Percentiles rank a stretch among this genome's conserved stretches.
These are phyloP conservation scores for Yamadazyma atlantica DNA, from an alignment of 1,139 yeast genomes.

Conservation along the genomic window DNA sequence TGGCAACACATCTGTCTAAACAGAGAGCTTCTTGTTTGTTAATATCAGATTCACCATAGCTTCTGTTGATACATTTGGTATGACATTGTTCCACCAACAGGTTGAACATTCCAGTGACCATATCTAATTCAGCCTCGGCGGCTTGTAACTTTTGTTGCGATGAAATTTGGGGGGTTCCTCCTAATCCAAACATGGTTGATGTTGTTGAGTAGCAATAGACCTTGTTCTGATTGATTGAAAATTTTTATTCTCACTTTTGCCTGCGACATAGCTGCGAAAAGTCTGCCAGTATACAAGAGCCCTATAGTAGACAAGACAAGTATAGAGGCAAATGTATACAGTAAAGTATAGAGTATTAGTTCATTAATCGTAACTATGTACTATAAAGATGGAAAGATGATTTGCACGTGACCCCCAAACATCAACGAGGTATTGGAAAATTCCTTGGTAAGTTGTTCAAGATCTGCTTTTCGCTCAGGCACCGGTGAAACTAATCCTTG, in stretches of 20 bases:
- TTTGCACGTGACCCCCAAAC: constrained; percentile 39
- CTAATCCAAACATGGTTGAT: constrained; percentile 68
- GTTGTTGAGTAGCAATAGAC: neutral
- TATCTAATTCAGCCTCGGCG: constrained; percentile 91
- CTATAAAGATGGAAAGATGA: constrained; percentile 33
- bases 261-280: neutral
- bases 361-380: no score
- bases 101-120: constrained; percentile 98
- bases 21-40: constrained; percentile 86
- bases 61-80: constrained; percentile 71
- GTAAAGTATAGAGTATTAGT: no score
- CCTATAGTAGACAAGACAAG: no score
- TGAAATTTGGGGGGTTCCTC: constrained; percentile 73
- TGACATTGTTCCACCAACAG: constrained; percentile 82
- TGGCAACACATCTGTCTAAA: constrained; percentile 95
- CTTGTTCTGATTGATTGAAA: constrained; percentile 10
- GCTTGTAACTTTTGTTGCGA: constrained; percentile 71
- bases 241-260: constrained; percentile 1
- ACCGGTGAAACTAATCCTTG: constrained; percentile 38
- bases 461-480: constrained; percentile 32
- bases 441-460: constrained; percentile 19
- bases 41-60: constrained; percentile 74
- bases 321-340: no score
- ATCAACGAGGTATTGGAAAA: constrained; percentile 24
- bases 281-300: no score